Base-by-base conservation (phyloP, 2,329 filamentous ascomycete genomes). In the Geosmithia morbida region DNA sequence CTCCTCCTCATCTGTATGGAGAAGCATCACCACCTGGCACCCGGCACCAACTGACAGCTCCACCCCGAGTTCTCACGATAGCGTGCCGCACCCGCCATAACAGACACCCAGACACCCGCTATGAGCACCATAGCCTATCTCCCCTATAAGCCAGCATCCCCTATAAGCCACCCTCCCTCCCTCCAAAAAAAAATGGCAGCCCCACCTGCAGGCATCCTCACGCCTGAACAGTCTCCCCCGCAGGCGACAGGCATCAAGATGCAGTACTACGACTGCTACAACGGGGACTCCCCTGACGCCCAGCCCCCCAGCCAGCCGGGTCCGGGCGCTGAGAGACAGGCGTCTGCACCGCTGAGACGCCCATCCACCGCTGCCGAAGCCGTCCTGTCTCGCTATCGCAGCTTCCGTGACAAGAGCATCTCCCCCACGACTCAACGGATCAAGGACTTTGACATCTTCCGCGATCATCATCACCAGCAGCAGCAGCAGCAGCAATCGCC, bases 361-460 rank as follows among this genome's bases (percentile, higher is more conserved):
- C 33, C 33, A 5, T 37, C 33, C 11, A 37, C 33, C 11, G 33
- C 33, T 37, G 33, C 33, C 33, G 33, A 37, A 37, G 6, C 33
- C 5, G 33, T 37, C 33, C 33, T 53, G 10, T 65, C 64, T 4
- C 58, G 59, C 41, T 63, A 59, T 47, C 61, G 57, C 48, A 55
- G 47, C 30, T 55, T 64, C 19, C 57, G 61, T 5, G 62, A 61
- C 29, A 65, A 63, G 45, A 65, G 61, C 52, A 52, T 63, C 10
- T 62, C 61, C 19, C 57, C 60, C 41, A 40, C 41, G 14, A 22
- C 48, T 7, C 55, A 52, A 8, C 50, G 26, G 20, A 44, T 48
- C 17, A 52, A 48, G 45, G 51, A 54, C 2, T 61, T 65, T 47
- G 56, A 63, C 30, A 55, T 62, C 37, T 63, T 55, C 50, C 51